phyloP scores from a whole-genome alignment of 192 early-diverging fungal species.

The Kappamyces sp. region DNA sequence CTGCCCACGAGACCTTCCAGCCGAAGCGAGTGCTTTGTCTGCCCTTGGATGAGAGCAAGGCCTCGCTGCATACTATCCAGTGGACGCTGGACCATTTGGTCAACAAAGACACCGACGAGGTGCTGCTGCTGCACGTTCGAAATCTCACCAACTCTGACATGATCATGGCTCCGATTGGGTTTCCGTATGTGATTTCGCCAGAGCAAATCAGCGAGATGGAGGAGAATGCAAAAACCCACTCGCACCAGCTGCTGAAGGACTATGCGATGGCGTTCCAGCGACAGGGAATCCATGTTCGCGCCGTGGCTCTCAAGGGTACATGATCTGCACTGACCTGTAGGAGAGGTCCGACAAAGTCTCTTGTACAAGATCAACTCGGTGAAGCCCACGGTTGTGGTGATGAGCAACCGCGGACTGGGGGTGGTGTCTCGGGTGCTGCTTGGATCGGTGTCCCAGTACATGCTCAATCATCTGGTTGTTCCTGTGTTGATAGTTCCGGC shows the following conservation, averaged over 20 bases:
- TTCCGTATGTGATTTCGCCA: too few species aligned
- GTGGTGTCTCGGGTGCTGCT: slow-evolving; percentile 11
- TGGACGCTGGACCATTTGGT: slow-evolving; percentile 33
- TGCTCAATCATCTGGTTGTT: slow-evolving; percentile 8
- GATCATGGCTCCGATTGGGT: too few species aligned
- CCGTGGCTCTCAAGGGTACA: slow-evolving; percentile 38
- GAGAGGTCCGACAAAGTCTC: not conserved
- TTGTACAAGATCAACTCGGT: not conserved
- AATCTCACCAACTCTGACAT: too few species aligned
- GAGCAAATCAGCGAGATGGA: too few species aligned
- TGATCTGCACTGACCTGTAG: not conserved
- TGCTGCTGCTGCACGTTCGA: slow-evolving; percentile 31
- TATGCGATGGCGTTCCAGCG: too few species aligned
- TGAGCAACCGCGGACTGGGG: slow-evolving; percentile 15
- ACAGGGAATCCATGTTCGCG: slow-evolving; percentile 11
- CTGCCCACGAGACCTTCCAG: not conserved
- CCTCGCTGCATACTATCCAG: slow-evolving; percentile 20
- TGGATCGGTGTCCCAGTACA: slow-evolving; percentile 20
- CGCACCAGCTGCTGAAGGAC: too few species aligned
- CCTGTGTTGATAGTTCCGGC: slow-evolving; percentile 18
- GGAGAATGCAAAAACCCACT: not conserved
- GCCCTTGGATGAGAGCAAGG: slow-evolving; percentile 25
- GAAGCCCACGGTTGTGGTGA: slow-evolving; percentile 14
- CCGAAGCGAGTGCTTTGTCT: slow-evolving; percentile 23
- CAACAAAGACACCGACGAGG: slow-evolving; percentile 23